phyloP scores from a whole-genome alignment of 78 protist genomes.

The Dictyostelium capitatum region DNA sequence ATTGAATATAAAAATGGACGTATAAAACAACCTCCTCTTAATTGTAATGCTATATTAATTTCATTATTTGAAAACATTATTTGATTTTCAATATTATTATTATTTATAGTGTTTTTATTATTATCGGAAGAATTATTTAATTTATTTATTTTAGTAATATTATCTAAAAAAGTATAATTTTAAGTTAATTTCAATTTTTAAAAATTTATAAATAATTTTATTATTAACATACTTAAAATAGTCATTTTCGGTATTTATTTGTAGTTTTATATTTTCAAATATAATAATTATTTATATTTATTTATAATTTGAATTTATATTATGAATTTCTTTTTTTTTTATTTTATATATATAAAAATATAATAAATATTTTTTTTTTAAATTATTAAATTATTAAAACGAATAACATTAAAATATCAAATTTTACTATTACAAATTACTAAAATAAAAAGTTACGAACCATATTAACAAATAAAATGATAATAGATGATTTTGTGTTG shows the following conservation, averaged over 20 bases:
- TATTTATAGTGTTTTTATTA: neutral
- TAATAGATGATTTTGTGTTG: no score
- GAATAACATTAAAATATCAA: no score
- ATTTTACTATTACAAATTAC: no score
- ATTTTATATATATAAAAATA: neutral
- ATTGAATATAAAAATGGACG: conserved; percentile 2
- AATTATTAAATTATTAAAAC: neutral
- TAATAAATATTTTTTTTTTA: neutral
- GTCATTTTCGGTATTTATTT: conserved; percentile 1
- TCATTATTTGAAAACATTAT: neutral
- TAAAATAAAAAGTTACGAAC: no score
- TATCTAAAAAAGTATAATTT: neutral
- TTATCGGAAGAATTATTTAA: neutral
- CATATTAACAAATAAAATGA: no score
- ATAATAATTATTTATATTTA: neutral
- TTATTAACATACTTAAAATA: neutral
- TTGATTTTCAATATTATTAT: neutral
- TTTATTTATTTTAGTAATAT: neutral
- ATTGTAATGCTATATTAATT: neutral
- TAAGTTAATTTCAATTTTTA: no score
- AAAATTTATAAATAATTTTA: neutral
- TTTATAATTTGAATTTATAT: neutral
- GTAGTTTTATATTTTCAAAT: neutral
- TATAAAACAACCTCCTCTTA: neutral
- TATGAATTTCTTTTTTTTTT: neutral